phyloP scores from a whole-genome alignment of 2,329 filamentous ascomycete genomes.

The Emmonsiellopsis sp. region DNA sequence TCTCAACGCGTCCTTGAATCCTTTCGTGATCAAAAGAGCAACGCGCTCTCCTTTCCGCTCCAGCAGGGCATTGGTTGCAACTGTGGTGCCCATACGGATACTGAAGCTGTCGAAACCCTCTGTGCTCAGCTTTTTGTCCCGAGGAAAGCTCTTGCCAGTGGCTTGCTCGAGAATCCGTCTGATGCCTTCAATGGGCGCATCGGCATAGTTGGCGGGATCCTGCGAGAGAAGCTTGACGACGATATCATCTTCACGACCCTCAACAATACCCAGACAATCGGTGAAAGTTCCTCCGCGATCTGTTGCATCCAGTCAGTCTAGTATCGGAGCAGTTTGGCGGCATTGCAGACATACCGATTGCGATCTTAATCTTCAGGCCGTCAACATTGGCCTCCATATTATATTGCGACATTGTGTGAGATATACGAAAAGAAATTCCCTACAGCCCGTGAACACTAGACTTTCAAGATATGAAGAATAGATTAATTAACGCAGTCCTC shows the following conservation, averaged over 20 bases:
- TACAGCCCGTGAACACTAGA: too few species aligned
- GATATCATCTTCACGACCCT: constrained; percentile 45
- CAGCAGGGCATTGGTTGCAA: constrained; percentile 72
- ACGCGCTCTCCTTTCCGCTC: constrained; percentile 16
- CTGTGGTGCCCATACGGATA: constrained; percentile 86
- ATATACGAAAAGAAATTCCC: too few species aligned
- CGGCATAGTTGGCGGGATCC: constrained; percentile 76
- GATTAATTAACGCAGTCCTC: too few species aligned
- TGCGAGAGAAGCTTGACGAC: constrained; percentile 78
- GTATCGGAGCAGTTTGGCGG: background rate
- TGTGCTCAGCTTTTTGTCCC: constrained; percentile 10
- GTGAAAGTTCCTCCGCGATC: constrained; percentile 35
- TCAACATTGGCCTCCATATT: background rate
- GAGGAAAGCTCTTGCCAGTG: constrained; percentile 8
- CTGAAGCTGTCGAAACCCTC: constrained; percentile 34
- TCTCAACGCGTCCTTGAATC: constrained; percentile 70
- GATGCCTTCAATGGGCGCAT: constrained; percentile 44
- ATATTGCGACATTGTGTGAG: background rate
- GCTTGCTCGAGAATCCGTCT: constrained; percentile 9
- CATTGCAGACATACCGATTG: background rate
- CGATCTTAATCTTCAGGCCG: background rate
- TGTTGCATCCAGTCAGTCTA: background rate
- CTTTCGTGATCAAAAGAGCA: constrained; percentile 72
- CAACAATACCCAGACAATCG: constrained; percentile 30
- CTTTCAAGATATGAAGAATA: too few species aligned